Evolutionary conservation across 202 grass and related monocot species (phyloP).

Genomic region (Hordeum pubiflorum): DNA sequence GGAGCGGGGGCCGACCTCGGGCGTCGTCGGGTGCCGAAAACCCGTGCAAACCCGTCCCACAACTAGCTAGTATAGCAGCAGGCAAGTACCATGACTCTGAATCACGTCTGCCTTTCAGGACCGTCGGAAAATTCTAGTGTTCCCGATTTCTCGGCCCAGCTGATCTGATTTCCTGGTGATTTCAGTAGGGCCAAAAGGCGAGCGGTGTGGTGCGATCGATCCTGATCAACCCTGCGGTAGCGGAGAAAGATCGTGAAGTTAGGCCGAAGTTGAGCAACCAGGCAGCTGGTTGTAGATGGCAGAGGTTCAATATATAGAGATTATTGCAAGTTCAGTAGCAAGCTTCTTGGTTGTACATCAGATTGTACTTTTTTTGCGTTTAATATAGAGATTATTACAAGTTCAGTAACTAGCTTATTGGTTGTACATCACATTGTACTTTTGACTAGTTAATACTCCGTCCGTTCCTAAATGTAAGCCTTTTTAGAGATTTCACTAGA

Average conservation of each 20-base stretch:
- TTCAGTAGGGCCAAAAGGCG: not conserved
- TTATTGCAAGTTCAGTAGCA: not conserved
- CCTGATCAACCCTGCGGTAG: not conserved
- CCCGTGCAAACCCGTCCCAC: conserved; percentile 27
- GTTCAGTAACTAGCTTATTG: not conserved
- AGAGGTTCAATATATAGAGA: not conserved
- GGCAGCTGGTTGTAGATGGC: not conserved
- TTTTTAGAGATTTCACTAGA: too few species aligned
- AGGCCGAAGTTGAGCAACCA: not conserved
- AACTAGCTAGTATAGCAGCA: conserved; percentile 15
- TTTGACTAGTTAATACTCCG: not conserved
- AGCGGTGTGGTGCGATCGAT: not conserved
- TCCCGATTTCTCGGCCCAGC: too few species aligned
- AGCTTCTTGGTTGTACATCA: not conserved
- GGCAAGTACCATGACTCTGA: not conserved
- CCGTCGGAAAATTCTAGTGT: too few species aligned
- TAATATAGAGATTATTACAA: not conserved
- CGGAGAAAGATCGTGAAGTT: not conserved
- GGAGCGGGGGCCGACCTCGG: conserved; percentile 6
- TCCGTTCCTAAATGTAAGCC: too few species aligned
- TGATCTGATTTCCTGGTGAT: not conserved
- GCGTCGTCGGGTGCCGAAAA: conserved; percentile 12
- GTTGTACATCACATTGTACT: conserved; percentile 5
- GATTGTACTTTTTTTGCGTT: not conserved
- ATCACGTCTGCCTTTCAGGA: not conserved